Conservation (phyloP, 2,329 filamentous ascomycete species). For the Hymenoscyphus fraxineus region DNA sequence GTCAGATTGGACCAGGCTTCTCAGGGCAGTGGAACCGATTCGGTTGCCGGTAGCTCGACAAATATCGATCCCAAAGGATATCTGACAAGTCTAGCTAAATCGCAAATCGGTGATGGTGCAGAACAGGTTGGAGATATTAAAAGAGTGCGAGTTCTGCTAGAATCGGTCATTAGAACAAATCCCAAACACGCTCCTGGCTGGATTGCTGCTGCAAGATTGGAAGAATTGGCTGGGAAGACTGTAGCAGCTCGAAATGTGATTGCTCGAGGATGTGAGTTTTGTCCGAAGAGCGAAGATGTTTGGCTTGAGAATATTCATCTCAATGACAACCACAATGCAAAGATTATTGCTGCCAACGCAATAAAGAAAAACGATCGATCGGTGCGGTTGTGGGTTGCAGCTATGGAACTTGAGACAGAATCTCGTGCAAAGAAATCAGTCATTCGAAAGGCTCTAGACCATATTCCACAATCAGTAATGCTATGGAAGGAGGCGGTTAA, state of each 20-base stretch:
- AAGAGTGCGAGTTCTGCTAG: conserved; percentile 84
- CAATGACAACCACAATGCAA: conserved; percentile 89
- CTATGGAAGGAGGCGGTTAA: conserved; percentile 99
- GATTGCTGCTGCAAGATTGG: conserved; percentile 89
- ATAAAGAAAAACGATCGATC: conserved; percentile 89
- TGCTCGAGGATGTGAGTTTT: conserved; percentile 80
- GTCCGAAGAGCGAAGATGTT: conserved; percentile 88
- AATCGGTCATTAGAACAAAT: conserved; percentile 96
- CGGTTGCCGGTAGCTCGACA: conserved; percentile 73
- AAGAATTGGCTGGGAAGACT: conserved; percentile 88
- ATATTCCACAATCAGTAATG: conserved; percentile 89
- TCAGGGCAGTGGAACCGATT: conserved; percentile 63
- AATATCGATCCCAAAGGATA: conserved; percentile 95
- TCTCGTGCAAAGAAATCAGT: conserved; percentile 86
- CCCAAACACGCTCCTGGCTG: conserved; percentile 91
- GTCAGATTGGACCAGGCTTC: conserved; percentile 91
- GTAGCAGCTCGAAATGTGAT: conserved; percentile 87
- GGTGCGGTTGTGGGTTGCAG: conserved; percentile 88
- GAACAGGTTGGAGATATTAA: conserved; percentile 92
- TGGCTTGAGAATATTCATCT: conserved; percentile 96
- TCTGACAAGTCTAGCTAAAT: conserved; percentile 83
- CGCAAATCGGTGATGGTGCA: conserved; percentile 73
- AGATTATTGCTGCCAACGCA: conserved; percentile 89
- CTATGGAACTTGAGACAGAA: conserved; percentile 86
- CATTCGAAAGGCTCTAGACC: conserved; percentile 82